Conservation (phyloP, 2,329 filamentous ascomycete species). For the Cordyceps tenuipes region DNA sequence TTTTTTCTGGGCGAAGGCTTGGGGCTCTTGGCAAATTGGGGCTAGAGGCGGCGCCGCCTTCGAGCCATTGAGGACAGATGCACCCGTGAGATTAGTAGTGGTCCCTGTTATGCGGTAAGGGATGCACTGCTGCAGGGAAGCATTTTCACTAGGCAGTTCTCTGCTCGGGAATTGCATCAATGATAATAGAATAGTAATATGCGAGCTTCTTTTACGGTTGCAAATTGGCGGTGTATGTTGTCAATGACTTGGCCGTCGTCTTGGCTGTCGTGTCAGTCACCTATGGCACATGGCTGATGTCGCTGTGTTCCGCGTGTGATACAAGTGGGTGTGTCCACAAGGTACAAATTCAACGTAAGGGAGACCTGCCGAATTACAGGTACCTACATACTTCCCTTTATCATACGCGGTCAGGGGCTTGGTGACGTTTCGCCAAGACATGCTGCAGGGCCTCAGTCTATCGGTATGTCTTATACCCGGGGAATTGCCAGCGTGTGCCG, state of each 20-base stretch:
- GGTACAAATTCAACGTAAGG: background rate
- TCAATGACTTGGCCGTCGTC: background rate
- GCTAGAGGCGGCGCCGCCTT: slow-evolving; percentile 9
- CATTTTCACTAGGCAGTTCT: too few relatives aligned
- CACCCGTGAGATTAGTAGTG: slow-evolving; percentile 1
- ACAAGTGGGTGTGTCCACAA: background rate
- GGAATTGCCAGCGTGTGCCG: background rate
- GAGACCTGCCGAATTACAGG: background rate
- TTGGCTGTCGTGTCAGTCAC: background rate
- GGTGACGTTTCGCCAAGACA: slow-evolving; percentile 1
- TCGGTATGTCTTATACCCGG: background rate
- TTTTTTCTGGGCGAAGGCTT: slow-evolving; percentile 9
- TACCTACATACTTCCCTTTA: background rate
- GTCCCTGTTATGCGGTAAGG: background rate
- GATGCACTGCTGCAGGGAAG: background rate
- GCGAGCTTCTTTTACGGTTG: background rate
- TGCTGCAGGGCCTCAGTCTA: background rate
- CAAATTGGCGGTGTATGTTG: background rate
- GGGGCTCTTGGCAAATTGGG: slow-evolving; percentile 10
- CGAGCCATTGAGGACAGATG: background rate
- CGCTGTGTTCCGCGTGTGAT: background rate
- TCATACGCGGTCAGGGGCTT: background rate
- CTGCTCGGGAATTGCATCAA: too few relatives aligned
- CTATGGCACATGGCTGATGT: background rate
- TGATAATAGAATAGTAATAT: background rate